Evolutionary conservation across 1,284 basidiomycete genomes (phyloP), one percentile per base, ranked within the genome.

Genomic region (Cutaneotrichosporon mucoides): DNA sequence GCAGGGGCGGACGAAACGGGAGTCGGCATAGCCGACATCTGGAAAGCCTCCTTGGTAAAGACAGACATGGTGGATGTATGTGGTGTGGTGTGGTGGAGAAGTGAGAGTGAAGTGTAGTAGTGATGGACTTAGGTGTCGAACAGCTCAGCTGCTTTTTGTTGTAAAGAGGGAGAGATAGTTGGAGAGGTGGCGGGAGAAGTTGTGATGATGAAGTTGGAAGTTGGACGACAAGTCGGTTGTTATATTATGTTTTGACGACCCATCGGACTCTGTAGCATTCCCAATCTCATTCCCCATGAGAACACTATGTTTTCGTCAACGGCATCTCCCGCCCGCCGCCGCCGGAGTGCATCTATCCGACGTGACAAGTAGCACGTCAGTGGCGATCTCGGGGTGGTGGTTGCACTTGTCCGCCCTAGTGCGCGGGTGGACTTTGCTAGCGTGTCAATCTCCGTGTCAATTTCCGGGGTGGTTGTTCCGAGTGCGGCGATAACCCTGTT

Each of bases 41-140:
- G 75, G 72, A 79, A 77, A 55, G 75, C 71, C 64, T 75, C 70
- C 60, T 75, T 75, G 60, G 76, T 76, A 72, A 78, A 79, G 50
- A 79, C 76, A 63, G 76, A 76, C 73, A 77, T 76, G 61, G 57
- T 67, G 36, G 64, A n/a, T 72, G 67, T 55, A 62, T 44, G 64
- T 65, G 63, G 74, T 71, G 62, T 74, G 72, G 42, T 69, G 41
- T 66, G 37, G 50, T 40, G 24, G 24, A 11, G 35, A n/a, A 41
- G 16, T 33, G 36, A 15, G 44, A 35, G 40, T 9, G 55, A 12
- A 11, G 38, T 12, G 51, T 24, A 42, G 40, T 42, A 1, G 52
- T 24, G 7, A 35, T 45, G 44, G 36, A 15, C 15, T 44, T 35
- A 44, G 53, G 13, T 51, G 45, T 52, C 36, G 37, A 36, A 47